Evolutionary conservation across 805 yeast genomes (phyloP).

Genomic region (Starmerella sirachaensis): DNA sequence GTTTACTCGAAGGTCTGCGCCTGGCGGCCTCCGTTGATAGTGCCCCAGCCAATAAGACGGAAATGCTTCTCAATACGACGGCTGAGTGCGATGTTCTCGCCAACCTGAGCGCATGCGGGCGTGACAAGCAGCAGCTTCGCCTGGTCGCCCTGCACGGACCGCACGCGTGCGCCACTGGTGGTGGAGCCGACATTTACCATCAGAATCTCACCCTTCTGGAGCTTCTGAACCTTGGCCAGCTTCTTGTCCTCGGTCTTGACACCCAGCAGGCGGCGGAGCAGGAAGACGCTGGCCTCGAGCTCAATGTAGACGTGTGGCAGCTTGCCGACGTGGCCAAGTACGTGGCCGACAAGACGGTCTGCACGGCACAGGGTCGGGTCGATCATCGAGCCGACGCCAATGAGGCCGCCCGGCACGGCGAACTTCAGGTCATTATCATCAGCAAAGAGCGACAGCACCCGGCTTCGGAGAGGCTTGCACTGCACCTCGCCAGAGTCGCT

Average conservation of each 20-base stretch:
- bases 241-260: conserved; percentile 96
- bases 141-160: conserved; percentile 97
- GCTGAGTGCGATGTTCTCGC: conserved; percentile 95
- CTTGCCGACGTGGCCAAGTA: conserved; percentile 93
- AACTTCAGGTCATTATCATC: conserved; percentile 96
- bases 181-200: conserved; percentile 99
- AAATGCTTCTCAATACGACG: conserved; percentile 99
- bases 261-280: conserved; percentile 92
- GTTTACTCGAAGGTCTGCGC: conserved; percentile 11
- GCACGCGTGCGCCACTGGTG: conserved; percentile 98
- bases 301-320: conserved; percentile 94
- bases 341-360: conserved; percentile 98
- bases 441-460: conserved; percentile 87
- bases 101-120: conserved; percentile 97
- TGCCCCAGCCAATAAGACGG: conserved; percentile 99
- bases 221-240: conserved; percentile 92
- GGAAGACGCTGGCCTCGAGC: conserved; percentile 92
- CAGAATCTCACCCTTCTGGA: conserved; percentile 86
- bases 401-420: conserved; percentile 99
- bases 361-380: conserved; percentile 99
- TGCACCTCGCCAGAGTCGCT: conserved; percentile 69
- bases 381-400: conserved; percentile 98
- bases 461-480: conserved; percentile 91
- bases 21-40: conserved; percentile 54
- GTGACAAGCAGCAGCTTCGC: conserved; percentile 93